Percentiles rank a stretch among this genome's conserved stretches.
These are phyloP conservation scores for Podosphaera fusca DNA, from an alignment of 2,329 filamentous ascomycete species.

Conservation along the genomic window DNA sequence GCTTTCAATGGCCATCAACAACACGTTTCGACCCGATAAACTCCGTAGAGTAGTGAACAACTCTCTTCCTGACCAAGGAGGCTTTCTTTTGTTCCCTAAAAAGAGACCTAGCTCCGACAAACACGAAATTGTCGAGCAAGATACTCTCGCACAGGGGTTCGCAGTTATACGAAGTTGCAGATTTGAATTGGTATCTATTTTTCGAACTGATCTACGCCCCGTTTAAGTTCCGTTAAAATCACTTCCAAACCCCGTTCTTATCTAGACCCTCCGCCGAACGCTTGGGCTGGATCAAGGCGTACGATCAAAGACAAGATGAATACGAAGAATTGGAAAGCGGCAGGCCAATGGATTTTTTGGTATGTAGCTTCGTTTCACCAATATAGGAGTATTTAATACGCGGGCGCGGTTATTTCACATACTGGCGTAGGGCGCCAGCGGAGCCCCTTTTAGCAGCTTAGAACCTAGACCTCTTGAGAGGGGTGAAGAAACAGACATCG, in stretches of 20 bases:
- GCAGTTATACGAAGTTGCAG: neutral
- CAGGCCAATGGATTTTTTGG: neutral
- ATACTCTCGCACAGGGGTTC: neutral
- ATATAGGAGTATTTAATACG: no score
- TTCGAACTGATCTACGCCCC: neutral
- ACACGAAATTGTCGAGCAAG: neutral
- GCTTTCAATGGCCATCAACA: neutral
- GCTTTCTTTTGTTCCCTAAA: neutral
- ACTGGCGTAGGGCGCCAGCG: no score
- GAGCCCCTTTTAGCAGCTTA: no score
- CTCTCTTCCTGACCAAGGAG: neutral
- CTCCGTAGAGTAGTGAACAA: neutral
- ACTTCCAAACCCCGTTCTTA: neutral
- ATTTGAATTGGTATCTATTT: neutral
- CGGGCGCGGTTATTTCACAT: no score
- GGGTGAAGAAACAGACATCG: no score
- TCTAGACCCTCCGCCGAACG: neutral
- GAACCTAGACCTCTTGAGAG: no score
- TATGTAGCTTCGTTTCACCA: no score
- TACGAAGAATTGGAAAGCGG: neutral
- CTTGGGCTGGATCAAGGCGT: neutral
- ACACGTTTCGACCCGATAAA: neutral
- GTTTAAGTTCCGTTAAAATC: neutral
- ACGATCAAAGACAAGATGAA: neutral
- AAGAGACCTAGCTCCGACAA: neutral